Conservation (phyloP, 1,284 basidiomycete species). For the Tetrapyrgos nigripes region DNA sequence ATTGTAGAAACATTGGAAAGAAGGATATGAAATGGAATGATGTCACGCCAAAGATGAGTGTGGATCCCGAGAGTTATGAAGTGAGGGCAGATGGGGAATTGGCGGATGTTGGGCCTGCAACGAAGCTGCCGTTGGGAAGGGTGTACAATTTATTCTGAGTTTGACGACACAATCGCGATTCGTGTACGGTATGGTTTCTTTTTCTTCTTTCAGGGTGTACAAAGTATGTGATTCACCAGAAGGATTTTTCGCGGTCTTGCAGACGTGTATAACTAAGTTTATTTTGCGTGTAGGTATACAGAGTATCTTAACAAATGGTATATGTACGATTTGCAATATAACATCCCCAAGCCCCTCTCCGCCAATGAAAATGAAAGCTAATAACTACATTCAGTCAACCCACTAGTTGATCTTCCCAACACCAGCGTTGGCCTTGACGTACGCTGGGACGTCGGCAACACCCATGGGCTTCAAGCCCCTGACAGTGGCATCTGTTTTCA, state of each 20-base stretch:
- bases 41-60: conserved; percentile 80
- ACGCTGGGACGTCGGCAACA: conserved; percentile 20
- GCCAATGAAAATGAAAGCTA: too few species aligned
- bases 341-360: too few species aligned
- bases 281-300: too few species aligned
- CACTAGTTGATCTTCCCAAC: conserved; percentile 27
- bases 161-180: too few species aligned
- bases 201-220: too few species aligned
- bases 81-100: conserved; percentile 84
- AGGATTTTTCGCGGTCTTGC: too few species aligned
- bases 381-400: too few species aligned
- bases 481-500: conserved; percentile 6
- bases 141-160: conserved; percentile 79
- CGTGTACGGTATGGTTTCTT: too few species aligned
- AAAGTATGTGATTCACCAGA: too few species aligned
- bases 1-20: conserved; percentile 83
- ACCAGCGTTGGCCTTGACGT: conserved; percentile 29
- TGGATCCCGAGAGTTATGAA: conserved; percentile 94
- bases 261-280: too few species aligned
- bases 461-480: conserved; percentile 17
- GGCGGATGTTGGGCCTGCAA: conserved; percentile 82
- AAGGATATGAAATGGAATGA: conserved; percentile 95
- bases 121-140: conserved; percentile 69
- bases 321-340: too few species aligned
- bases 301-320: too few species aligned